Percentiles rank a stretch among this genome's conserved stretches.
These are phyloP conservation scores for Pythium folliculosum DNA, from an alignment of 352 stramenopile genomes.

Conservation along the genomic window DNA sequence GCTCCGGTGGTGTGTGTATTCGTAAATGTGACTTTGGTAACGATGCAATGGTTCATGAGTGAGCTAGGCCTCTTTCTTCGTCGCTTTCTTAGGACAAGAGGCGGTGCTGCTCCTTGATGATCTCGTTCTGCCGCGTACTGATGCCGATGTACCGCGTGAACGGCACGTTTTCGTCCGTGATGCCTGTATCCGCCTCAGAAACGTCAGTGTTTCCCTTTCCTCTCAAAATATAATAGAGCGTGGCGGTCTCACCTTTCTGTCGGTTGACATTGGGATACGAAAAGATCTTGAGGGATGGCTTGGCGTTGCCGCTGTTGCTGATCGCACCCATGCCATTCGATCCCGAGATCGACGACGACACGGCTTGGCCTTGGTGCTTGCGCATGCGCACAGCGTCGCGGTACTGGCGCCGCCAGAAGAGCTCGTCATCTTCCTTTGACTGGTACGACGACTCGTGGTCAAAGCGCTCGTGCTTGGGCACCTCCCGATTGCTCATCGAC, in stretches of 20 bases:
- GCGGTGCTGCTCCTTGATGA: conserved; percentile 77
- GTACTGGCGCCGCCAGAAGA: conserved; percentile 39
- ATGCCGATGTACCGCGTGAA: conserved; percentile 78
- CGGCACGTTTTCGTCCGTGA: conserved; percentile 61
- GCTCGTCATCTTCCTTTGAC: conserved; percentile 29
- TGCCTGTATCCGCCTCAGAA: conserved; percentile 26
- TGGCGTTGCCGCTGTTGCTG: not conserved
- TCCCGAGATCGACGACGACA: too few relatives aligned
- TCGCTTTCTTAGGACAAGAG: conserved; percentile 46
- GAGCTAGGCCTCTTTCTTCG: too few relatives aligned
- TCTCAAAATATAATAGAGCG: too few relatives aligned
- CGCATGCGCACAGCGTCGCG: conserved; percentile 34
- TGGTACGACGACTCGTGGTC: conserved; percentile 36
- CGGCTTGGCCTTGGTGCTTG: conserved; percentile 26
- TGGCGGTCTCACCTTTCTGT: conserved; percentile 32
- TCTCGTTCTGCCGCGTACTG: conserved; percentile 65
- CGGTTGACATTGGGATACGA: conserved; percentile 53
- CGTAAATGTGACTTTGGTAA: conserved; percentile 6
- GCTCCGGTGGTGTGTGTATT: not conserved
- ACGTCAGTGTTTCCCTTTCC: not conserved
- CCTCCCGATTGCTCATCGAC: conserved; percentile 3
- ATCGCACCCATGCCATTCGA: not conserved
- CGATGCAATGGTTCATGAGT: too few relatives aligned
- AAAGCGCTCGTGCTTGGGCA: conserved; percentile 34
- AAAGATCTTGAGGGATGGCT: conserved; percentile 75